Base-by-base conservation (phyloP, 495 filamentous ascomycete species). In the Penicillium roqueforti region DNA sequence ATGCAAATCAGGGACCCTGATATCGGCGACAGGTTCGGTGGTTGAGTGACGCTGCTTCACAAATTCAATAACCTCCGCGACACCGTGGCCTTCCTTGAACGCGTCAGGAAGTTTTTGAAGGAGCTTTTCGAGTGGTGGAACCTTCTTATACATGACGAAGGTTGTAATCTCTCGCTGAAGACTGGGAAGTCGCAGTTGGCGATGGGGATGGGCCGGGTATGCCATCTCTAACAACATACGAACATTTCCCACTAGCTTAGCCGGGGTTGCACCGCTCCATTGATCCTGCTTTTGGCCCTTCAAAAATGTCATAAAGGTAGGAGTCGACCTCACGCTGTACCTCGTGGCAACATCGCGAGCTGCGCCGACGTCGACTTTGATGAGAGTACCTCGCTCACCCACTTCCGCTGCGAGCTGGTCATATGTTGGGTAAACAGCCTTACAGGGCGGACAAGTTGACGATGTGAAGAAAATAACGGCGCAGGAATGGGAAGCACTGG, bases 391-490 rank as follows among this genome's bases (percentile, higher is more conserved):
- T 61, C 82, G 86, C 37, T 78, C 74, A n/a, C 84, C 85, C 22
- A 83, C 78, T 58, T 92, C 86, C 28, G 76, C 81, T 11, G 92
- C 92, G 1, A 97, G 76, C 53, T 87, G 76, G 48, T 95, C 86
- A 60, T 91, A 97, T 6, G 85, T 71, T 16, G 92, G 91, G 59
- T 96, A 92, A 5, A 95, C 79, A 13, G 81, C 69, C 68, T 85
- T 90, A 79, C 92, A 97, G 3, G 92, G 91, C 1, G 84, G 81
- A 62, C 92, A 97, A 25, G 85, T 93, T 3, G 87, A 78, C 9
- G 87, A 92, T 2, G 92, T 97, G 70, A 97, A 97, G 77, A 96
- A 97, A 55, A 96, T 78, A 28, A 93, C 83, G 4, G 89, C 88
- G 57, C 87, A 91, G 2, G 84, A 80, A 16, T 77, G 70, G 18